A percentile compares a stretch with the other conserved stretches of the same genome.
phyloP scores from a whole-genome alignment of 768 basidiomycete species.

The Kwoniella heveanensis region DNA sequence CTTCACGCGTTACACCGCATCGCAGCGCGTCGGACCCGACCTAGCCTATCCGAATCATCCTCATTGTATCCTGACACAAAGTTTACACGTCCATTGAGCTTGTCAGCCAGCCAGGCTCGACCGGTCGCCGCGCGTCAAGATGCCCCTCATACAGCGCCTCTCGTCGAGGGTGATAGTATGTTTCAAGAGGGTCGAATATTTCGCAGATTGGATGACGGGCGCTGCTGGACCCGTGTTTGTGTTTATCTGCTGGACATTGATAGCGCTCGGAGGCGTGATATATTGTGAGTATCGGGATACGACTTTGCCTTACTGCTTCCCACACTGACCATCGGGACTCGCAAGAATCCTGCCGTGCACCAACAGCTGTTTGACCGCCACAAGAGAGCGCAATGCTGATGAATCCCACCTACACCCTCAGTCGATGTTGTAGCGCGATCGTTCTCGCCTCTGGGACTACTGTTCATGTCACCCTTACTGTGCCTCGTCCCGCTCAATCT shows the following conservation, averaged over 20 bases:
- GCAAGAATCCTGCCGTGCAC: too few species aligned
- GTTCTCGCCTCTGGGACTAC: conserved; percentile 65
- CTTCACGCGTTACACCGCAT: too few species aligned
- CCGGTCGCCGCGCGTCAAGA: too few species aligned
- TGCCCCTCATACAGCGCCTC: conserved; percentile 37
- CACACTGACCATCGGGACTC: too few species aligned
- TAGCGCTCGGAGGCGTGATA: conserved; percentile 67
- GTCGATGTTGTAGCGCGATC: conserved; percentile 77
- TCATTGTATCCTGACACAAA: too few species aligned
- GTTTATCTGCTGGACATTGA: conserved; percentile 72
- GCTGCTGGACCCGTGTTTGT: conserved; percentile 91
- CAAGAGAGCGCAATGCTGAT: background rate
- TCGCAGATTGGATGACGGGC: conserved; percentile 78
- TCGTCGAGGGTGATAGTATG: conserved; percentile 62
- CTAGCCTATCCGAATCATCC: too few species aligned
- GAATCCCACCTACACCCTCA: conserved; percentile 49
- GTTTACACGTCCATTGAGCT: too few species aligned
- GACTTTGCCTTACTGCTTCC: too few species aligned
- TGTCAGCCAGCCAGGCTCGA: too few species aligned
- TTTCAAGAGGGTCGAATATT: conserved; percentile 69
- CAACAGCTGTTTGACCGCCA: too few species aligned
- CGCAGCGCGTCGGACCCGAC: background rate
- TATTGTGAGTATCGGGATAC: conserved; percentile 89
- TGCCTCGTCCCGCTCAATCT: conserved; percentile 76
- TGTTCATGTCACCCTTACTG: conserved; percentile 64